Evolutionary conservation across 345 rosid genomes (phyloP), one percentile per base, ranked within the genome.

Genomic region (Raphanus sativus): DNA sequence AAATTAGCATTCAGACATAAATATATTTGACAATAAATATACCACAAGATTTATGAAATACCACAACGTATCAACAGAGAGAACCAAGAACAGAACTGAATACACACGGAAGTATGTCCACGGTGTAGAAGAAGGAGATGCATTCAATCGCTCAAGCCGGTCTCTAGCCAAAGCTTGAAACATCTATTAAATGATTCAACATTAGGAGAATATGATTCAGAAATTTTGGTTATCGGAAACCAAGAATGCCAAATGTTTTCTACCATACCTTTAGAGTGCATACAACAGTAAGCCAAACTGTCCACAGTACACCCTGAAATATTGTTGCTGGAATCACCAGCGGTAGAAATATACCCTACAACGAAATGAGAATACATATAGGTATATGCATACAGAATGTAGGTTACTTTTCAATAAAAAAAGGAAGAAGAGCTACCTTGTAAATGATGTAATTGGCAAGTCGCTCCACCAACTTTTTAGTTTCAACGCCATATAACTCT

Each of bases 151-250:
- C 72, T 95, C 99, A 77, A 95, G 93, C 67, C 99, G 91, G 84
- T 95, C 99, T 83, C 97, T 89, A 66, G 91, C 97, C 89, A 95
- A 84, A 77, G 97, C 97, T 91, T 95, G 99, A 89, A 92, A 92
- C 99, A 92, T 91, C 99, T 91, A 12, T 4, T 42, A 85, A 50
- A 59, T 75, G 73, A 65, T 75, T 69, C n/a, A 34, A 34, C 6
- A 75, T 56, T 55, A 75, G 54, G 60, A 75, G 61, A 34, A 42
- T 67, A 73, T 13, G 24, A 17, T 60, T 45, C 28, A 26, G 11
- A 16, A 26, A 8, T 67, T 67, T 67, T 36, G 26, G 54, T 59
- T 28, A 45, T 6, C 0, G n/a, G 58, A 67, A 83, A 77, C 62
- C 59, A 66, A 70, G 76, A 61, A 60, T 17, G 75, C 68, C 28